A percentile compares a stretch with the other conserved stretches of the same genome.
Evolutionary conservation across 2,329 filamentous ascomycete species (phyloP).

Genomic region (Akanthomyces lecanii): DNA sequence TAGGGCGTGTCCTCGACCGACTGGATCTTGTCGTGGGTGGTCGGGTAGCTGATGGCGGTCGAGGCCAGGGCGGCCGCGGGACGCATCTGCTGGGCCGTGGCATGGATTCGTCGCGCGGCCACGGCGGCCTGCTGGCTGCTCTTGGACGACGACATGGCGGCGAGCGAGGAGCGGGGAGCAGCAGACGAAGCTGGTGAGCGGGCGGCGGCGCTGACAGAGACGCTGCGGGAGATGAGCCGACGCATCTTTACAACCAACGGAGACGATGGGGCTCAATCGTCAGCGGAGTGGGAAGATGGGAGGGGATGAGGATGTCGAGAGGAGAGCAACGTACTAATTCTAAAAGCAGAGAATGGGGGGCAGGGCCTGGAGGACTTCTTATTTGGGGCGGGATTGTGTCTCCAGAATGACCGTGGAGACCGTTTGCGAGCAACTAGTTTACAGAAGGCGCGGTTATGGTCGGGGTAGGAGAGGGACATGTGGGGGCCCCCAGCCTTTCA

Average conservation of each 20-base stretch:
- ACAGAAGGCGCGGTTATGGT: constrained; percentile 17
- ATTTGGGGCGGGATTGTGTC: constrained; percentile 2
- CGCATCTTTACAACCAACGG: constrained; percentile 14
- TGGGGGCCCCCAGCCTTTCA: constrained; percentile 4
- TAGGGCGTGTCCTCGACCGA: constrained; percentile 69
- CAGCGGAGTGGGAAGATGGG: neutral
- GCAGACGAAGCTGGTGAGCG: constrained; percentile 29
- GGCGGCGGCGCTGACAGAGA: constrained; percentile 24
- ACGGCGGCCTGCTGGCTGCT: constrained; percentile 28
- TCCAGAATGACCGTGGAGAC: neutral
- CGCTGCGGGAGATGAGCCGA: constrained; percentile 18
- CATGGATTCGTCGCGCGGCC: constrained; percentile 52
- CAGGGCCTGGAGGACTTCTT: neutral
- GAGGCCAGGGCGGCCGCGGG: constrained; percentile 50
- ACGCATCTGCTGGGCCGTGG: constrained; percentile 52
- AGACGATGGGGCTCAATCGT: constrained; percentile 9
- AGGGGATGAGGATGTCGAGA: neutral
- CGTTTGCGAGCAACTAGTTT: neutral
- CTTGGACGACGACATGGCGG: constrained; percentile 26
- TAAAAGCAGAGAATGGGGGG: neutral
- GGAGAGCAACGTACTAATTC: neutral
- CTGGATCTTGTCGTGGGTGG: constrained; percentile 65
- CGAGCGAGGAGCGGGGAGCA: constrained; percentile 24
- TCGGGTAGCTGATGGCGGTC: constrained; percentile 60
- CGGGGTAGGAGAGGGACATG: constrained; percentile 3